Evolutionary conservation across 1,284 basidiomycete genomes (phyloP).

Genomic region (Leccinum griseonigrum): DNA sequence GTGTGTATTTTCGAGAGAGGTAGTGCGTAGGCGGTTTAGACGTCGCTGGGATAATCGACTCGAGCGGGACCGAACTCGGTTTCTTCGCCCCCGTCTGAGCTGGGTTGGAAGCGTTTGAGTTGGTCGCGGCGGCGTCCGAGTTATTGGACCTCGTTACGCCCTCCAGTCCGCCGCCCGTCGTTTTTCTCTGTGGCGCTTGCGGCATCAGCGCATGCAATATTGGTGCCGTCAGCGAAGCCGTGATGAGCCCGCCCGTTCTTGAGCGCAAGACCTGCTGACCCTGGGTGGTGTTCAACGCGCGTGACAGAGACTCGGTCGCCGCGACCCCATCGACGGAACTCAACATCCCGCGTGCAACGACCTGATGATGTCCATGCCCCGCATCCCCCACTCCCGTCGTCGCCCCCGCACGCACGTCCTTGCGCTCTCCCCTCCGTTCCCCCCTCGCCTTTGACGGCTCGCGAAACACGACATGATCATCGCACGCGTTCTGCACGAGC

Average conservation of each 20-base stretch:
- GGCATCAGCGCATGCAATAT: slow-evolving; percentile 57
- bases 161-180: slow-evolving; percentile 29
- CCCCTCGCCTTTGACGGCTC: slow-evolving; percentile 45
- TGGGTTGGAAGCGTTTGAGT: slow-evolving; percentile 2
- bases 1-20: slow-evolving; percentile 68
- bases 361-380: slow-evolving; percentile 22
- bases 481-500: slow-evolving; percentile 71
- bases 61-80: slow-evolving; percentile 76
- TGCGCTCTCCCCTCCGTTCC: slow-evolving; percentile 37
- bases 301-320: slow-evolving; percentile 44
- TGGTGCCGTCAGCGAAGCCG: slow-evolving; percentile 47
- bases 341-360: slow-evolving; percentile 40
- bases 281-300: slow-evolving; percentile 39
- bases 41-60: slow-evolving; percentile 84
- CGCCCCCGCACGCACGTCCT: slow-evolving; percentile 13
- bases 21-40: slow-evolving; percentile 86
- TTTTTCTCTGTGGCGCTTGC: slow-evolving; percentile 46
- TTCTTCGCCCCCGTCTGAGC: slow-evolving; percentile 32
- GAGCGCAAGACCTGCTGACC: slow-evolving; percentile 28
- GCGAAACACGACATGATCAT: slow-evolving; percentile 58
- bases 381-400: not conserved
- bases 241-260: slow-evolving; percentile 31
- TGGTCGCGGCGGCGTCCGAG: slow-evolving; percentile 5
- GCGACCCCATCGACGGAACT: slow-evolving; percentile 40
- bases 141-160: slow-evolving; percentile 19